phyloP scores from a whole-genome alignment of 257 asterid species.

The Fraxinus pennsylvanica region DNA sequence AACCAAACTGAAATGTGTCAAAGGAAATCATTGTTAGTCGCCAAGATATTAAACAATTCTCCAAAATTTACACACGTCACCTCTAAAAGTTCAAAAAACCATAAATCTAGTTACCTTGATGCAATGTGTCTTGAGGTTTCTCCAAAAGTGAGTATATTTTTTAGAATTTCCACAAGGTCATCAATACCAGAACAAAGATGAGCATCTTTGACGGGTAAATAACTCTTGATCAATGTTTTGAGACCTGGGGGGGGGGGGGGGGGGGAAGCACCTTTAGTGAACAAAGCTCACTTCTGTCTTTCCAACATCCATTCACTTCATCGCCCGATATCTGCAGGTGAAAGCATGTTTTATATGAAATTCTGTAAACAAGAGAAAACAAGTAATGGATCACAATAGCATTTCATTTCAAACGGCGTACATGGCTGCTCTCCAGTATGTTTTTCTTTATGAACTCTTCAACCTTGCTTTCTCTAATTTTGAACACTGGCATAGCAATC shows the following conservation, averaged over 20 bases:
- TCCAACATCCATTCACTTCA: slow-evolving; percentile 68
- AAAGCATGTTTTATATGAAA: slow-evolving; percentile 22
- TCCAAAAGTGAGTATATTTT: slow-evolving; percentile 72
- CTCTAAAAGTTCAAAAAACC: background rate
- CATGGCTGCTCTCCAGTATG: slow-evolving; percentile 70
- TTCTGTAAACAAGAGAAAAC: slow-evolving; percentile 17
- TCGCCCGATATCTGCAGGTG: slow-evolving; percentile 60
- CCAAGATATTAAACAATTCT: slow-evolving; percentile 2
- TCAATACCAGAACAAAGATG: slow-evolving; percentile 87
- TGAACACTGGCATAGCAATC: slow-evolving; percentile 95
- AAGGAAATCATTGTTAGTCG: slow-evolving; percentile 26
- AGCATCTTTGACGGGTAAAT: slow-evolving; percentile 90
- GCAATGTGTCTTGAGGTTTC: slow-evolving; percentile 62
- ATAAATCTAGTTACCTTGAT: slow-evolving; percentile 60
- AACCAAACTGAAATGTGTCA: slow-evolving; percentile 57
- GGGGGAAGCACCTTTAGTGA: slow-evolving; percentile 63
- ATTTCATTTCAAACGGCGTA: slow-evolving; percentile 39
- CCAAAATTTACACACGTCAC: background rate
- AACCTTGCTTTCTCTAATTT: slow-evolving; percentile 86
- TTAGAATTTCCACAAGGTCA: slow-evolving; percentile 64
- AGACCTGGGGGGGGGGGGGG: slow-evolving; percentile 42
- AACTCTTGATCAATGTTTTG: slow-evolving; percentile 93
- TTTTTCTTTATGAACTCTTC: slow-evolving; percentile 74
- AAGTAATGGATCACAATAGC: slow-evolving; percentile 16
- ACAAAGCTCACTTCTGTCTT: slow-evolving; percentile 81